Conservation (phyloP, 2,329 filamentous ascomycete genomes). For the Pyricularia grisea region DNA sequence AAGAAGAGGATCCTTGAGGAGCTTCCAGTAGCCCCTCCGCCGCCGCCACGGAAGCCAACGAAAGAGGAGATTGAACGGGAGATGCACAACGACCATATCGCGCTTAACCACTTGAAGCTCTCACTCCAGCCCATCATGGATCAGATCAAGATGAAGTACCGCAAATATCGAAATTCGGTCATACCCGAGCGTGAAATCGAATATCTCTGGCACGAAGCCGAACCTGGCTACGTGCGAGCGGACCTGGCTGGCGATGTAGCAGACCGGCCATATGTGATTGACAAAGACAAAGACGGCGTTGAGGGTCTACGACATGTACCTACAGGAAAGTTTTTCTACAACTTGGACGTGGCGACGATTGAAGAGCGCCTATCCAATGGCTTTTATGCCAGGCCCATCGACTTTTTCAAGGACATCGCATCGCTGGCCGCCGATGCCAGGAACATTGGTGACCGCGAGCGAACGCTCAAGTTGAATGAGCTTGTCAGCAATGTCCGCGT, state of each 20-base stretch:
- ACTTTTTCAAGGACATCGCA: conserved; percentile 84
- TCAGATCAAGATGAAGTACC: conserved; percentile 80
- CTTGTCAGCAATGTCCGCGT: conserved; percentile 90
- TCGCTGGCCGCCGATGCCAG: conserved; percentile 77
- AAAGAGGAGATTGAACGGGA: conserved; percentile 75
- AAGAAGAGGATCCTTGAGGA: conserved; percentile 77
- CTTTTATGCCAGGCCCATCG: conserved; percentile 83
- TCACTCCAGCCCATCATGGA: conserved; percentile 93
- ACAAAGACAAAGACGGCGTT: conserved; percentile 69
- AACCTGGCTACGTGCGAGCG: conserved; percentile 59
- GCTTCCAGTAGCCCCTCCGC: conserved; percentile 64
- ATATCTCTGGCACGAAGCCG: conserved; percentile 76
- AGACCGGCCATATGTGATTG: conserved; percentile 65
- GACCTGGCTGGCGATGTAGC: conserved; percentile 29
- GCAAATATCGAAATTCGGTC: conserved; percentile 73
- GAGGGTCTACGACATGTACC: conserved; percentile 66
- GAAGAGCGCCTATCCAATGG: conserved; percentile 96
- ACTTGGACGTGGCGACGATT: conserved; percentile 84
- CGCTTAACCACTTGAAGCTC: conserved; percentile 80
- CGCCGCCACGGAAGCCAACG: conserved; percentile 56
- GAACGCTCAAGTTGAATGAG: conserved; percentile 81
- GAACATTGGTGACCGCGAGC: conserved; percentile 71
- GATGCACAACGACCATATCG: conserved; percentile 72
- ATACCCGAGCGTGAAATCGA: conserved; percentile 65
- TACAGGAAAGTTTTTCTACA: conserved; percentile 85